phyloP scores from a whole-genome alignment of 441 rosid species.

The Cnidoscolus chayamansa region DNA sequence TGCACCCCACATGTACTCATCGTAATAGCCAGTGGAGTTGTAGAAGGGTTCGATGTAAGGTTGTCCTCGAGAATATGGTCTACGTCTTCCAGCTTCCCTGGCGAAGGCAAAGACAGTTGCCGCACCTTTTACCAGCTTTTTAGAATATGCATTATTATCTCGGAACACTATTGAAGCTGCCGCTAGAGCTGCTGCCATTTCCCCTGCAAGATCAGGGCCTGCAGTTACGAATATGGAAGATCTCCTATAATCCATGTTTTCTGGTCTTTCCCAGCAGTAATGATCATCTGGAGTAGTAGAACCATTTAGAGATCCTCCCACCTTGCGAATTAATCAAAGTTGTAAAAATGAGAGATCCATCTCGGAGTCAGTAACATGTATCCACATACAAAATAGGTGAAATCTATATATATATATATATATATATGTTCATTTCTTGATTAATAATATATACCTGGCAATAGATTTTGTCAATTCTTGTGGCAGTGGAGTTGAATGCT shows the following conservation, averaged over 20 bases:
- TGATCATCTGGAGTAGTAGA: constrained; percentile 64
- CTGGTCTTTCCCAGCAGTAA: constrained; percentile 76
- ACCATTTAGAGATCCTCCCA: constrained; percentile 56
- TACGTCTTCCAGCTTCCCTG: constrained; percentile 46
- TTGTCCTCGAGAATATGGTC: constrained; percentile 42
- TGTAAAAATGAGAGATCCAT: no score
- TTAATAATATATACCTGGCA: constrained; percentile 41
- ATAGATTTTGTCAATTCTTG: constrained; percentile 52
- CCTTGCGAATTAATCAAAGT: constrained; percentile 31
- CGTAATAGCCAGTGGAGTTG: constrained; percentile 72
- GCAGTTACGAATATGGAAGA: constrained; percentile 35
- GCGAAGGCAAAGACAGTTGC: constrained; percentile 53
- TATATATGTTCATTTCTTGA: no score
- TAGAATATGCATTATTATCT: constrained; percentile 49
- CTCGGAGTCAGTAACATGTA: no score
- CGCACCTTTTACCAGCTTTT: constrained; percentile 61
- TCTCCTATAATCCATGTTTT: constrained; percentile 66
- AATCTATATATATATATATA: no score
- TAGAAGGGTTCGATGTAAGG: constrained; percentile 43
- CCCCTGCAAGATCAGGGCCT: constrained; percentile 65
- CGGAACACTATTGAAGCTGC: constrained; percentile 78
- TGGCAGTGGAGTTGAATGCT: constrained; percentile 66
- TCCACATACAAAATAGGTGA: no score
- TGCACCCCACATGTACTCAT: constrained; percentile 85
- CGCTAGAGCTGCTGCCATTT: constrained; percentile 71